phyloP scores from a whole-genome alignment of 2,329 filamentous ascomycete species.

The Scedosporium apiospermum region DNA sequence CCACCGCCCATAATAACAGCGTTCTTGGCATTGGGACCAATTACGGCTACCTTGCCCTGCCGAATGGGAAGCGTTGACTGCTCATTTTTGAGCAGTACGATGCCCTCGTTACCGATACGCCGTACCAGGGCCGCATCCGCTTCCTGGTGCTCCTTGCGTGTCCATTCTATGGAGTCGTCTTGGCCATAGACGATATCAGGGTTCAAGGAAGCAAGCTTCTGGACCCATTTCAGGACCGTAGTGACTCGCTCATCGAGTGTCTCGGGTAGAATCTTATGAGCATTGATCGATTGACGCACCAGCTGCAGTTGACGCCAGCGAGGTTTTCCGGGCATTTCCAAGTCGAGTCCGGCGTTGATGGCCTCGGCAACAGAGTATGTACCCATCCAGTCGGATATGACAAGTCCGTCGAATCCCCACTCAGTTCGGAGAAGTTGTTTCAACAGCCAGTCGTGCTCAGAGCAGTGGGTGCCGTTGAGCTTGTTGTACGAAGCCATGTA shows the following conservation, averaged over 20 bases:
- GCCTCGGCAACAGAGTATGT: slow-evolving; percentile 23
- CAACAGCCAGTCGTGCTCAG: slow-evolving; percentile 27
- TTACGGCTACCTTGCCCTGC: neutral
- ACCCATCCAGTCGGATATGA: slow-evolving; percentile 38
- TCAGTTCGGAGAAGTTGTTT: slow-evolving; percentile 29
- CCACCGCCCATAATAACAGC: neutral
- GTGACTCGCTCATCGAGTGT: neutral
- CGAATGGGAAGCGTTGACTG: neutral
- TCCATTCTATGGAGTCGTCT: too few relatives aligned
- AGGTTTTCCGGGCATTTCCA: slow-evolving; percentile 28
- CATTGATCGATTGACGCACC: neutral
- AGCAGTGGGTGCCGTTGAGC: slow-evolving; percentile 34
- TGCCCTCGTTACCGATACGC: too few relatives aligned
- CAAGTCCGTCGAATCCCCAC: slow-evolving; percentile 33
- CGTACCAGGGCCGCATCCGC: neutral
- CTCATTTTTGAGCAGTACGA: neutral
- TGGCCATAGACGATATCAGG: too few relatives aligned
- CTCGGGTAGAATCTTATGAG: too few relatives aligned
- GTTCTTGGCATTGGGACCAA: neutral
- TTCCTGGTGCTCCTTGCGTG: neutral
- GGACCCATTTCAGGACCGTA: neutral
- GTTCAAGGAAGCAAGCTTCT: neutral
- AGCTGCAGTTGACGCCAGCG: slow-evolving; percentile 11
- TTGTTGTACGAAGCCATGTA: slow-evolving; percentile 39
- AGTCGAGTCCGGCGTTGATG: slow-evolving; percentile 19